A percentile compares a stretch with the other conserved stretches of the same genome.
Conservation (phyloP, 2,329 filamentous ascomycete genomes). For the Lachnellula subtilissima region DNA sequence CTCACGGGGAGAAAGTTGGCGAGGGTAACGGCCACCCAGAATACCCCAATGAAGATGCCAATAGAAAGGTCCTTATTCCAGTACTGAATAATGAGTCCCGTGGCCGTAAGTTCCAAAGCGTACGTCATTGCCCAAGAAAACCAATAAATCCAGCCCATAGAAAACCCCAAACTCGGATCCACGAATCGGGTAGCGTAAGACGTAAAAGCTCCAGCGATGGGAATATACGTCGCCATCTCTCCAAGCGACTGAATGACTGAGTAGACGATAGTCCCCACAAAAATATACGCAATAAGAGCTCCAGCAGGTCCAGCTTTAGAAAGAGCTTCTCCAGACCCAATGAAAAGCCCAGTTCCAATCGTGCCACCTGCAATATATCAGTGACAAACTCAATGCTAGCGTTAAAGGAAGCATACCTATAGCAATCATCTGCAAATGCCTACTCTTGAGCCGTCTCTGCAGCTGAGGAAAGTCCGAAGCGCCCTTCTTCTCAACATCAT, state of each 20-base stretch:
- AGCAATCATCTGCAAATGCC: slow-evolving; percentile 66
- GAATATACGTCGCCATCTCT: slow-evolving; percentile 75
- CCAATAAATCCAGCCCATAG: slow-evolving; percentile 82
- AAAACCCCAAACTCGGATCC: slow-evolving; percentile 66
- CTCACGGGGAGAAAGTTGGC: slow-evolving; percentile 68
- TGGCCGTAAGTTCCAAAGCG: slow-evolving; percentile 67
- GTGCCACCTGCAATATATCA: slow-evolving; percentile 45
- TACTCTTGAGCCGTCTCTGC: slow-evolving; percentile 43
- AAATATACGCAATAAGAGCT: slow-evolving; percentile 62
- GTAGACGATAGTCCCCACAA: slow-evolving; percentile 68
- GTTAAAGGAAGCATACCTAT: slow-evolving; percentile 35
- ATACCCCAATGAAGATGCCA: slow-evolving; percentile 68
- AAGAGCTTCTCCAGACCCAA: slow-evolving; percentile 61
- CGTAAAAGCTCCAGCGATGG: slow-evolving; percentile 71
- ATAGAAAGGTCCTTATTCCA: slow-evolving; percentile 61
- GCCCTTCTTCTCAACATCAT: slow-evolving; percentile 25
- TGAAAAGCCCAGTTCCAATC: slow-evolving; percentile 69
- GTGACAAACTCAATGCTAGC: background rate
- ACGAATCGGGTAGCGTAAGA: slow-evolving; percentile 72
- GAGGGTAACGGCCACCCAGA: slow-evolving; percentile 65
- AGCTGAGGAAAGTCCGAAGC: slow-evolving; percentile 8
- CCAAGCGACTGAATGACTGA: slow-evolving; percentile 67
- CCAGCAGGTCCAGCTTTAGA: slow-evolving; percentile 60
- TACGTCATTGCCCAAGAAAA: slow-evolving; percentile 72
- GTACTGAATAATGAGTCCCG: slow-evolving; percentile 71